Evolutionary conservation across 306 rosid genomes (phyloP).

Genomic region (Ormosia emarginata): DNA sequence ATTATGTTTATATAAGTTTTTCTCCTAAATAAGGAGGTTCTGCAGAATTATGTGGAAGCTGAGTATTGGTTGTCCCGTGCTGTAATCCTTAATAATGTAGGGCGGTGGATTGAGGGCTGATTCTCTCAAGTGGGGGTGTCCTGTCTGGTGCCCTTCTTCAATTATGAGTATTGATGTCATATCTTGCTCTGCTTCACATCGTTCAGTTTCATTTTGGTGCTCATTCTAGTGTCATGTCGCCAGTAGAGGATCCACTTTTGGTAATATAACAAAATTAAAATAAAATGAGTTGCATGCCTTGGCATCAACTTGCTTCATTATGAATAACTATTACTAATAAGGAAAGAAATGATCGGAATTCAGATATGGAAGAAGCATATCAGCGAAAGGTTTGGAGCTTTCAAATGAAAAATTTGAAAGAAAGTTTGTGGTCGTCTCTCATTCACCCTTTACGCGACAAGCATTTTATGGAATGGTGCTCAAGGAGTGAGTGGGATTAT

Average conservation of each 20-base stretch:
- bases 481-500: conserved; percentile 32
- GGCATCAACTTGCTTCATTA: conserved; percentile 12
- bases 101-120: conserved; percentile 21
- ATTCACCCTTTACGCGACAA: conserved; percentile 73
- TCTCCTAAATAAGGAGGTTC: conserved; percentile 8
- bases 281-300: not conserved
- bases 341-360: conserved; percentile 5
- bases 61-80: conserved; percentile 19
- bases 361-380: conserved; percentile 28
- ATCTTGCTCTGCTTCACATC: conserved; percentile 23
- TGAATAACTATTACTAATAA: conserved; percentile 4
- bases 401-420: conserved; percentile 27
- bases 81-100: conserved; percentile 19
- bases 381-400: not conserved
- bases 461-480: conserved; percentile 45
- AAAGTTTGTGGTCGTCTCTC: conserved; percentile 61
- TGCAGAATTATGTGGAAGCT: conserved; percentile 5
- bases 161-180: conserved; percentile 49
- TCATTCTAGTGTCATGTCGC: conserved; percentile 41
- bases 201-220: conserved; percentile 34
- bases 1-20: no score
- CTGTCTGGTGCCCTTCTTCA: conserved; percentile 24
- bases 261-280: not conserved
- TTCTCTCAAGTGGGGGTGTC: conserved; percentile 41
- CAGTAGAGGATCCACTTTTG: conserved; percentile 41